Conservation (phyloP, 108 stramenopile species). For the Stephanodiscus triporus region DNA sequence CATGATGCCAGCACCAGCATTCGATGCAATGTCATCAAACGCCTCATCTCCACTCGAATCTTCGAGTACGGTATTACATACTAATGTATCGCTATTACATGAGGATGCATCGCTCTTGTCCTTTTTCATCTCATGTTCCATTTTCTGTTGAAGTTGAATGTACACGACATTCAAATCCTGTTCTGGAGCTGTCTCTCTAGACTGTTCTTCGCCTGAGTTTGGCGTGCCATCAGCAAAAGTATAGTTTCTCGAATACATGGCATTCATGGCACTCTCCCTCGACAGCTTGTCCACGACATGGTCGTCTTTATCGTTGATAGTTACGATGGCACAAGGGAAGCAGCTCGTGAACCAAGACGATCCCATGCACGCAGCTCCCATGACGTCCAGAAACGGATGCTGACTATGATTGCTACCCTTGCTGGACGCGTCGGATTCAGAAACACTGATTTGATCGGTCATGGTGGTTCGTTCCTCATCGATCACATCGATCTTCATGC, state of each 20-base stretch:
- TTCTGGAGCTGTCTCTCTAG: background rate
- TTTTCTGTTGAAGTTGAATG: background rate
- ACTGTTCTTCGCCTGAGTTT: background rate
- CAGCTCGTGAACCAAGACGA: conserved; percentile 47
- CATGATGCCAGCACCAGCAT: no score
- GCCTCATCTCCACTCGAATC: background rate
- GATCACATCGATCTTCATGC: background rate
- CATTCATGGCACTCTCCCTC: conserved; percentile 43
- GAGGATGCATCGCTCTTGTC: background rate
- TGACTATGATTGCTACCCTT: conserved; percentile 21
- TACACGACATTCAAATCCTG: background rate
- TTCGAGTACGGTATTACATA: background rate
- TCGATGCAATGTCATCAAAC: background rate
- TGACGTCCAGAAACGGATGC: conserved; percentile 35
- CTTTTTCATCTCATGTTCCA: no score
- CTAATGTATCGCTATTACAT: no score
- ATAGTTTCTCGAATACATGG: conserved; percentile 33
- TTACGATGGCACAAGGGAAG: conserved; percentile 46
- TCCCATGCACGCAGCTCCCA: conserved; percentile 34
- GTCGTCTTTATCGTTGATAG: conserved; percentile 35
- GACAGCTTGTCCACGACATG: conserved; percentile 25
- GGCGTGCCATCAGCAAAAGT: background rate
- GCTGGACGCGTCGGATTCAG: conserved; percentile 35
- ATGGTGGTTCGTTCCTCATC: conserved; percentile 3
- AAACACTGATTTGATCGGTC: conserved; percentile 13